Evolutionary conservation across 2,329 filamentous ascomycete species (phyloP), one percentile per base, ranked within the genome.

Genomic region (Cercospora citrullina): DNA sequence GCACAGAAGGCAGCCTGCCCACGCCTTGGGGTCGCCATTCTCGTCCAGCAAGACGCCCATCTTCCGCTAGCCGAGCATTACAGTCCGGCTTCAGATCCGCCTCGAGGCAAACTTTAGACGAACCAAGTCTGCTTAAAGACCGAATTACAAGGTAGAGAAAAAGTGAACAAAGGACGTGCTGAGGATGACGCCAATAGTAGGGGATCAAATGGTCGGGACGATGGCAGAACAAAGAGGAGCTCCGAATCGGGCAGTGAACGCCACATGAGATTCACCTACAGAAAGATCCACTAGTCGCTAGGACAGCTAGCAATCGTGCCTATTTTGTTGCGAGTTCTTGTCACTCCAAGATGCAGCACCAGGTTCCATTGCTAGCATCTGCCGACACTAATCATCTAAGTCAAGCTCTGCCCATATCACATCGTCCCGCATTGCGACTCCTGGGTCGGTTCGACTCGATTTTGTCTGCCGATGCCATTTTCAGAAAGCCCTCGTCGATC

Each of bases 21-120:
- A 64, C 0, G n/a, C 30, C 14, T 64, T 64, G 0, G 31, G 62
- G 18, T 64, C 62, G 33, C 62, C 51, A 7, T 64, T 18, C 16
- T 64, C 62, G 8, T 64, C 33, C 9, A 36, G 51, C 21, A 64
- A 14, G 18, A 58, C 9, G 12, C 62, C 62, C 62, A 64, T 64
- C 55, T 18, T 16, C 16, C 14, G 16, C 30, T 14, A 6, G 4
- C 4, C 26, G 4, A 23, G 3, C 14, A 5, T 2, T 26, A 6
- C 33, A 16, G 5, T 28, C 21, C 10, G n/a, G 51, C 2, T 26
- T 21, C 7, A 9, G 39, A 45, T 45, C 42, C 7, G 6, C n/a
- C n/a, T 8, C 42, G 2, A 3, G 12, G 5, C 5, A 36, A 14
- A 36, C 33, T 36, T 36, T 16, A 12, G 33, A 36, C 5, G 14